These are phyloP conservation scores for Arthrobotrys iridis DNA, from an alignment of 2,329 filamentous ascomycete species.

Conservation along the genomic window DNA sequence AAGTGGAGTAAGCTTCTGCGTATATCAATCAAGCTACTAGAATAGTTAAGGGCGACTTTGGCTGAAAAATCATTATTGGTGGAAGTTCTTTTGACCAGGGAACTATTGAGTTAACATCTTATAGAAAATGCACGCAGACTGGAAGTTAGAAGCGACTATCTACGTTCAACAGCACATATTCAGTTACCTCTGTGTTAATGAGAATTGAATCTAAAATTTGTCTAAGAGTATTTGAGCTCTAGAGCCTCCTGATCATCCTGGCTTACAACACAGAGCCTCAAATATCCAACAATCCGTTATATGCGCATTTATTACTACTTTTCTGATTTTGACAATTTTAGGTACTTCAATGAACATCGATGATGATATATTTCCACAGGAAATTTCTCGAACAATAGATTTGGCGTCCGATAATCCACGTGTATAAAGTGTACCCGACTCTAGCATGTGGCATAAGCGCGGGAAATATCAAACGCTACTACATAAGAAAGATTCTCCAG, in stretches of 20 bases:
- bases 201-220: too few species aligned
- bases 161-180: background rate
- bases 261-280: too few species aligned
- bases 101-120: background rate
- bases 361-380: background rate
- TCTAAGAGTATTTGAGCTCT: too few species aligned
- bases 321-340: too few species aligned
- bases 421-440: background rate
- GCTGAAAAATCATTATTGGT: constrained; percentile 12
- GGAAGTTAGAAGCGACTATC: background rate
- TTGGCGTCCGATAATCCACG: background rate
- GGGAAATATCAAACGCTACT: constrained; percentile 35
- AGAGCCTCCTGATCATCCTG: too few species aligned
- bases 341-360: background rate
- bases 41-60: background rate
- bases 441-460: constrained; percentile 11
- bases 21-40: constrained; percentile 4
- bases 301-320: too few species aligned
- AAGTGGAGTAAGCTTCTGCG: background rate
- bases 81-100: constrained; percentile 21
- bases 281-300: too few species aligned
- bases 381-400: background rate
- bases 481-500: constrained; percentile 14
- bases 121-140: background rate
- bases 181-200: too few species aligned